Evolutionary conservation across 768 basidiomycete genomes (phyloP), one percentile per base, ranked within the genome.

Genomic region (Macrolepiota dolichaula): DNA sequence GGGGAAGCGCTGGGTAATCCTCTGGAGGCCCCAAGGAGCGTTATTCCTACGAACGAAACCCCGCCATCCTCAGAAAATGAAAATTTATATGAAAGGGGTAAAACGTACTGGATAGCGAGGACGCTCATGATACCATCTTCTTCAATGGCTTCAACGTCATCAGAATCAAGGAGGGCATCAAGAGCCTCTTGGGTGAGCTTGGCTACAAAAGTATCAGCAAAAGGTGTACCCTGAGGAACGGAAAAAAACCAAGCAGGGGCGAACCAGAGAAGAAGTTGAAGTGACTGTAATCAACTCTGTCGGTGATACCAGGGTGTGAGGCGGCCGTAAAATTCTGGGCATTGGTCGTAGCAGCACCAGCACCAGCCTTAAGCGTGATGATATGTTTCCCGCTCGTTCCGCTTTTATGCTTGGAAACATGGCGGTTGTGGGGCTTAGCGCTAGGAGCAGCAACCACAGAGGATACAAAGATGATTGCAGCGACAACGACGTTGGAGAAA

Each of bases 1-100:
- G 19, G 22, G 59, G 17, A 53, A 40, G 12, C 51, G 15, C 13
- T 65, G 66, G 62, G 65, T 71, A n/a, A 76, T 57, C 1, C 74
- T 59, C 27, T 67, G 57, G 38, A 76, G 61, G 17, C 74, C 74
- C 74, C 74, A 76, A 15, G 74, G 67, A 1, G 74, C 74, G 61
- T 76, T 66, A 17, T 65, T 68, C 61, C 72, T 74, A 24, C 27
- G 19, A 3, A n/a, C 25, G 15, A 35, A n/a, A 29, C 51, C 29
- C 42, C 17, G 2, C 25, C 13, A 19, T 2, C 12, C 12, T 19
- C n/a, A 17, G 52, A 15, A 15, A 12, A 12, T 11, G 6, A 24
- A 54, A 10, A 19, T 6, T n/a, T 15, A 42, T n/a, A n/a, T 7
- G 3, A 55, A 40, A 47, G n/a, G n/a, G 13, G 13, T 27, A 55